Evolutionary conservation across 768 basidiomycete species (phyloP), one percentile per base, ranked within the genome.

Genomic region (Arthromyces matolae): DNA sequence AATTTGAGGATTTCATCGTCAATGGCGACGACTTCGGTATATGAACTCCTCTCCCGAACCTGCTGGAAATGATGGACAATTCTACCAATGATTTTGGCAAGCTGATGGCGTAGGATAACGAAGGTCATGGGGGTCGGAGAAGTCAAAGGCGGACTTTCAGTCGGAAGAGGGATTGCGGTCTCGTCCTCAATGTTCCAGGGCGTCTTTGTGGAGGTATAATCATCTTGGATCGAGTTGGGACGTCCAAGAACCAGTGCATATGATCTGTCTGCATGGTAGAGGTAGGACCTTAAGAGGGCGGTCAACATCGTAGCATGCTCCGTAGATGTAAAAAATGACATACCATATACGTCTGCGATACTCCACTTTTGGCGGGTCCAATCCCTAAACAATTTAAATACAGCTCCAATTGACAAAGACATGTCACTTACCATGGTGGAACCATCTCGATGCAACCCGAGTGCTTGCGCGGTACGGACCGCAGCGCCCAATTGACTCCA

Each of bases 401-500:
- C 27, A 1, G 35, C 36, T 39, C 34, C 10, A 16, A 8, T n/a
- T n/a, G 10, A 37, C n/a, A 22, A 34, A 16, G 16, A 27, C 34
- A 4, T 32, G 36, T 35, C 22, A 55, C 80, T 61, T 60, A 93
- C 90, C 73, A 90, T 83, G 27, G 81, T 83, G 1, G 84, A 79
- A 8, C 88, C 89, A 65, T 97, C 93, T 42, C 93, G 79, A 67
- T 96, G 93, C 28, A 97, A 68, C 8, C 93, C 94, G 18, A 97
- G 80, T 3, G 93, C 93, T 59, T 95, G 93, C 8, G 93, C 93
- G 25, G 93, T 96, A 50, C 93, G 71, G 12, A 97, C 85, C 39
- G 91, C 91, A 5, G 93, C 93, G 28, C 93, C 93, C 14, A 97
- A 73, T 59, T 95, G 92, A 62, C 89, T 92, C 92, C 93, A 97